phyloP scores from a whole-genome alignment of 306 rosid species.

The Sesbania bispinosa region DNA sequence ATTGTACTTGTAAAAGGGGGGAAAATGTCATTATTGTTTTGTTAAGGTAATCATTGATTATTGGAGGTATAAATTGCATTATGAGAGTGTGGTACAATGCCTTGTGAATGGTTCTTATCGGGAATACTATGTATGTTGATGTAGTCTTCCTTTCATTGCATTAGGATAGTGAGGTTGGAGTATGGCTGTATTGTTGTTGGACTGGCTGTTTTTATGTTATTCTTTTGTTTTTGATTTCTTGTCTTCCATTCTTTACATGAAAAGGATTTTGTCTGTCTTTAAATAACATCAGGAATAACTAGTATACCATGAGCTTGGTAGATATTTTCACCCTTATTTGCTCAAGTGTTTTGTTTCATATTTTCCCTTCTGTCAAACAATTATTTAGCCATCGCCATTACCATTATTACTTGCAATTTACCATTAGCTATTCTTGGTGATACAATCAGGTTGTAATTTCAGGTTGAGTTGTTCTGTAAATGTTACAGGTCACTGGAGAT shows the following conservation, averaged over 20 bases:
- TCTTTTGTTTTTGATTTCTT: no score
- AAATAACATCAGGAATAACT: conserved; percentile 13
- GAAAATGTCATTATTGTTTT: not conserved
- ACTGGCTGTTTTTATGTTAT: no score
- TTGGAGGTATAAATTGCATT: not conserved
- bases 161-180: not conserved
- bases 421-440: conserved; percentile 8
- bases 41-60: not conserved
- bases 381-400: not conserved
- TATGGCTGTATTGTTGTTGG: conserved; percentile 5
- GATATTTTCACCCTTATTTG: not conserved
- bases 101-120: not conserved
- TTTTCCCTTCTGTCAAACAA: conserved; percentile 1
- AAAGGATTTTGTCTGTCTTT: not conserved
- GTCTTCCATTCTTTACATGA: conserved; percentile 3
- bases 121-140: not conserved
- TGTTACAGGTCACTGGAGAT: conserved; percentile 77
- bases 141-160: not conserved
- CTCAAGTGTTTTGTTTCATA: not conserved
- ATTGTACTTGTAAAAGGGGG: not conserved
- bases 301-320: conserved; percentile 20
- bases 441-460: not conserved
- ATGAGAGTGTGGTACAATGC: not conserved
- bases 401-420: conserved; percentile 1
- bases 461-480: conserved; percentile 8